A percentile compares a stretch with the other conserved stretches of the same genome.
Evolutionary conservation across 306 rosid species (phyloP).

Genomic region (Cicer yamashitae): DNA sequence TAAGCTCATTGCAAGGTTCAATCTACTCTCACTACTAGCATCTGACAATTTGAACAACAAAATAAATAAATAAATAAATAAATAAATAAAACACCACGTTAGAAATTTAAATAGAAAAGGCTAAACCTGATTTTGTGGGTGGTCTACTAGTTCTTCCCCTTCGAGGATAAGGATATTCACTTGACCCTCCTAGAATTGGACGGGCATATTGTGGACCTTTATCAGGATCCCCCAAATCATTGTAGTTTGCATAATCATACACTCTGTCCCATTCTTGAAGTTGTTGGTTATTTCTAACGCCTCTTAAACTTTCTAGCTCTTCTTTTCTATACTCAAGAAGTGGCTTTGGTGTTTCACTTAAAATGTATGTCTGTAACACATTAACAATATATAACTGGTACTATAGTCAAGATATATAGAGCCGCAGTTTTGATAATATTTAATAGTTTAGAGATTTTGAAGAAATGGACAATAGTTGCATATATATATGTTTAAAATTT

Average conservation of each 20-base stretch:
- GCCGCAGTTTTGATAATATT: no score
- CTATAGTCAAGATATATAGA: neutral
- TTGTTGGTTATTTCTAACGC: slow-evolving; percentile 61
- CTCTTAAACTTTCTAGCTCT: slow-evolving; percentile 72
- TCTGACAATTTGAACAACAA: slow-evolving; percentile 47
- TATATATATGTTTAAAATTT: neutral
- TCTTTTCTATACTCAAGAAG: slow-evolving; percentile 70
- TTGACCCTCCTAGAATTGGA: slow-evolving; percentile 81
- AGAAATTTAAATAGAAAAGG: slow-evolving; percentile 13
- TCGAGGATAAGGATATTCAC: slow-evolving; percentile 81
- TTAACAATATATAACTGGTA: neutral
- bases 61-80: neutral
- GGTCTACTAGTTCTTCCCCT: slow-evolving; percentile 82
- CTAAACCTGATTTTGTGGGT: slow-evolving; percentile 57
- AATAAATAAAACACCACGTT: neutral
- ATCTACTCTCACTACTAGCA: slow-evolving; percentile 62
- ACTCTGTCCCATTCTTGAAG: slow-evolving; percentile 78
- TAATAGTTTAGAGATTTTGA: no score
- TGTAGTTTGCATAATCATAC: slow-evolving; percentile 79
- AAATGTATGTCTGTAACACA: slow-evolving; percentile 66
- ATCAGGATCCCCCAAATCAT: slow-evolving; percentile 71
- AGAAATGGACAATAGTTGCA: neutral
- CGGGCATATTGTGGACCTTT: slow-evolving; percentile 57
- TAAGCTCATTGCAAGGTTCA: slow-evolving; percentile 57
- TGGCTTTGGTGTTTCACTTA: slow-evolving; percentile 68